These are phyloP conservation scores for Stipa capillata DNA, from an alignment of 176 grass and related monocot genomes.

Conservation along the genomic window DNA sequence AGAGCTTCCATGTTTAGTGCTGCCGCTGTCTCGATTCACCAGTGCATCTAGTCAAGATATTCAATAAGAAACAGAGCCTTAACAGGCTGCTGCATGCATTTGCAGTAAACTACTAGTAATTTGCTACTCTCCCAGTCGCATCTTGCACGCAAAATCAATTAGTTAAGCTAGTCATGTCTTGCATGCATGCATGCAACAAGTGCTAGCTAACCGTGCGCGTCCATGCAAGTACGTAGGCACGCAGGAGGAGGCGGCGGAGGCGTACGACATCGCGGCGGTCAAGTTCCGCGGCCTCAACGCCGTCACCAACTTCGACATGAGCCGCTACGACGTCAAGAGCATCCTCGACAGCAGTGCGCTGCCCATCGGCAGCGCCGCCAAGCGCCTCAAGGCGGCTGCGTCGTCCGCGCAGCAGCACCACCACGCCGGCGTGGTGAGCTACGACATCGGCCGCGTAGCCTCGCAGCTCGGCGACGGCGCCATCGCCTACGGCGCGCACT, in stretches of 20 bases:
- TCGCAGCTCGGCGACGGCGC: no score
- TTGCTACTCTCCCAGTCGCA: no score
- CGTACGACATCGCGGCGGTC: slow-evolving; percentile 80
- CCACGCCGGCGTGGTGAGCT: slow-evolving; percentile 19
- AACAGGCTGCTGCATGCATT: neutral
- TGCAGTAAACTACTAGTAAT: neutral
- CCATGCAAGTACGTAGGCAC: slow-evolving; percentile 36
- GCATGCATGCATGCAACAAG: neutral
- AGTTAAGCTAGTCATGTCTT: no score
- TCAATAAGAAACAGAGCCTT: no score
- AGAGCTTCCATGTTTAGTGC: slow-evolving; percentile 35
- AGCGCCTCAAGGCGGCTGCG: slow-evolving; percentile 57
- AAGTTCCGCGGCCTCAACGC: slow-evolving; percentile 81
- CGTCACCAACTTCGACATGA: slow-evolving; percentile 91
- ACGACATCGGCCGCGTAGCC: slow-evolving; percentile 32
- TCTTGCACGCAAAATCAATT: no score
- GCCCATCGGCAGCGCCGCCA: slow-evolving; percentile 55
- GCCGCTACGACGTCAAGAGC: slow-evolving; percentile 78
- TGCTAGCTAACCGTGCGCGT: no score
- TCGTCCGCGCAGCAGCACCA: neutral
- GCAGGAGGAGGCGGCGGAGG: slow-evolving; percentile 81
- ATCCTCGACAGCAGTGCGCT: slow-evolving; percentile 70
- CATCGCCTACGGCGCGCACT: slow-evolving; percentile 26
- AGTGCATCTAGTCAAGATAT: slow-evolving; percentile 43
- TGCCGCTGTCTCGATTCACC: slow-evolving; percentile 31